These are phyloP conservation scores for Ascodesmis nigricans DNA, from an alignment of 495 filamentous ascomycete genomes.

Conservation along the genomic window DNA sequence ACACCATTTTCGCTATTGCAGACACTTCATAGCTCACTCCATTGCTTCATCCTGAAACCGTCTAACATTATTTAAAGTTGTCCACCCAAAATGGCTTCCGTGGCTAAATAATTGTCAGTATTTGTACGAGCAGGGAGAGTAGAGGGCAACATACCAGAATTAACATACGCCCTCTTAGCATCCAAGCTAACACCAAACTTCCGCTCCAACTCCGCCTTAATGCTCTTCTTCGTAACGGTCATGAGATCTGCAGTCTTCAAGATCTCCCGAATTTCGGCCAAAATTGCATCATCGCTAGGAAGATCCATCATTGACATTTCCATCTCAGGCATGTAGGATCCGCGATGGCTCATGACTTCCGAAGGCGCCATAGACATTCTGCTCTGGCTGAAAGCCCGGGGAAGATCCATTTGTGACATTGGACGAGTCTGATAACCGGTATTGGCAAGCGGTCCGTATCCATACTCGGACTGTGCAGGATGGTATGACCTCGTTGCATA, in stretches of 20 bases:
- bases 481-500: constrained; percentile 70
- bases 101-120: constrained; percentile 27
- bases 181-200: constrained; percentile 69
- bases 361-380: constrained; percentile 65
- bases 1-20: constrained; percentile 2
- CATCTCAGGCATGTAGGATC: constrained; percentile 31
- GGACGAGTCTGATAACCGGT: constrained; percentile 29
- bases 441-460: constrained; percentile 25
- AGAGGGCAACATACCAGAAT: constrained; percentile 46
- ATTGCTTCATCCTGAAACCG: background rate
- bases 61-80: constrained; percentile 30
- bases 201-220: constrained; percentile 79
- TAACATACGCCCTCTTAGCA: constrained; percentile 69
- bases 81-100: constrained; percentile 50
- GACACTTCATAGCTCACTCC: background rate
- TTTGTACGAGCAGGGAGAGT: background rate
- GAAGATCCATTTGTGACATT: constrained; percentile 49
- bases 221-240: constrained; percentile 94
- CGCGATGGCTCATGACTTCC: constrained; percentile 41
- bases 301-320: constrained; percentile 46
- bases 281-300: constrained; percentile 69
- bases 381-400: constrained; percentile 11
- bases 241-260: constrained; percentile 81
- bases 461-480: constrained; percentile 42
- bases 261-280: constrained; percentile 88